phyloP scores from a whole-genome alignment of 176 grass and related monocot genomes.

The Cenchrus fungigraminus region DNA sequence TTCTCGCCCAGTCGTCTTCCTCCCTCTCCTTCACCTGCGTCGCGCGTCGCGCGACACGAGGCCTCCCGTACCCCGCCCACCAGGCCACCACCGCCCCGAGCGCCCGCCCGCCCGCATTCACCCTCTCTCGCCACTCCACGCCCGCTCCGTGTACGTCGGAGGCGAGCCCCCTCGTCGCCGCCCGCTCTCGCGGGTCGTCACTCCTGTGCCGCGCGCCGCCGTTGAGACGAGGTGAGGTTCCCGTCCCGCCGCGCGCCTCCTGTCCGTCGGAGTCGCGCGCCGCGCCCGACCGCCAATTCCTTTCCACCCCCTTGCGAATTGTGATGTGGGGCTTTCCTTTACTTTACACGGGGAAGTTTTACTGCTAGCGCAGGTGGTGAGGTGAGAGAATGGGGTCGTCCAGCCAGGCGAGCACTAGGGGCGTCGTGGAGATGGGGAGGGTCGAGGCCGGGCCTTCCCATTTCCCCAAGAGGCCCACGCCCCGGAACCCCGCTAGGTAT shows the following conservation, averaged over 20 bases:
- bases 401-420: conserved; percentile 80
- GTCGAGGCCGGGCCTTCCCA: conserved; percentile 61
- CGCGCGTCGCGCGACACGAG: conserved; percentile 31
- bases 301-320: not conserved
- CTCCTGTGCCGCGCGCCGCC: too few species aligned
- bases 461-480: conserved; percentile 51
- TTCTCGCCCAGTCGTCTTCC: not conserved
- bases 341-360: not conserved
- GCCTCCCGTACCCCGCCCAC: not conserved
- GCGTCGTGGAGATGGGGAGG: conserved; percentile 63
- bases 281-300: not conserved
- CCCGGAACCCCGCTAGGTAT: conserved; percentile 36
- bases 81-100: not conserved
- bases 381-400: conserved; percentile 61
- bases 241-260: not conserved
- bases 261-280: not conserved
- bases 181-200: not conserved
- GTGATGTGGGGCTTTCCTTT: too few species aligned
- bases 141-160: not conserved
- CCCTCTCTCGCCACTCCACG: not conserved
- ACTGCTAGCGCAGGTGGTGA: not conserved
- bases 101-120: not conserved
- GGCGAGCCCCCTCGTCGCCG: not conserved
- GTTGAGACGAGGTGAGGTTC: not conserved
- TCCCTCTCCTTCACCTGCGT: not conserved